phyloP scores from a whole-genome alignment of 768 basidiomycete genomes.

The Cystobasidium tubakii region DNA sequence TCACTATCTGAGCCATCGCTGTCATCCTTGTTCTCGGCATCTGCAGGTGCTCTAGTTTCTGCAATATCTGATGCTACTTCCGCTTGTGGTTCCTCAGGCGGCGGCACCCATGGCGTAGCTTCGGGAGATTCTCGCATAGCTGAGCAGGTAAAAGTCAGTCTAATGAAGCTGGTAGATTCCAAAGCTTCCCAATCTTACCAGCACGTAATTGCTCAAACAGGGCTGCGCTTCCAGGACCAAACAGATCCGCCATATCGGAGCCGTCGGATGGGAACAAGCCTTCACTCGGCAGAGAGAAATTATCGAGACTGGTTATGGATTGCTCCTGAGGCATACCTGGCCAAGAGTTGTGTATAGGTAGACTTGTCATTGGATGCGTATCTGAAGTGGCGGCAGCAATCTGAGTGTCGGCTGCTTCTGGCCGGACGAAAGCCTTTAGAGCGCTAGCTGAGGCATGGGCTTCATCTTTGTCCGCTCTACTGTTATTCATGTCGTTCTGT shows the following conservation, averaged over 20 bases:
- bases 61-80: background rate
- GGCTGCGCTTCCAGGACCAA: conserved; percentile 10
- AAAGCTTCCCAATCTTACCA: background rate
- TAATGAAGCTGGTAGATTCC: background rate
- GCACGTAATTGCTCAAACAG: background rate
- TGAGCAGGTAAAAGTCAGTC: background rate
- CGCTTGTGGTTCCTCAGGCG: background rate
- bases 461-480: background rate
- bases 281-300: conserved; percentile 1
- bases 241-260: conserved; percentile 12
- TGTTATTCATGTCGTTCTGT: background rate
- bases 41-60: background rate
- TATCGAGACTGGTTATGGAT: background rate
- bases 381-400: background rate
- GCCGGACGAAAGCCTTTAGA: background rate
- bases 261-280: background rate
- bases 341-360: background rate
- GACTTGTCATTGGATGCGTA: background rate
- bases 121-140: background rate
- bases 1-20: conserved; percentile 10
- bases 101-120: background rate
- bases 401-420: background rate
- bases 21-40: background rate
- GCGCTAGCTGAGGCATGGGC: background rate
- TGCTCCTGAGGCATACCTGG: background rate